phyloP scores from a whole-genome alignment of 2,329 filamentous ascomycete genomes.

The Cladobotryum mycophilum region DNA sequence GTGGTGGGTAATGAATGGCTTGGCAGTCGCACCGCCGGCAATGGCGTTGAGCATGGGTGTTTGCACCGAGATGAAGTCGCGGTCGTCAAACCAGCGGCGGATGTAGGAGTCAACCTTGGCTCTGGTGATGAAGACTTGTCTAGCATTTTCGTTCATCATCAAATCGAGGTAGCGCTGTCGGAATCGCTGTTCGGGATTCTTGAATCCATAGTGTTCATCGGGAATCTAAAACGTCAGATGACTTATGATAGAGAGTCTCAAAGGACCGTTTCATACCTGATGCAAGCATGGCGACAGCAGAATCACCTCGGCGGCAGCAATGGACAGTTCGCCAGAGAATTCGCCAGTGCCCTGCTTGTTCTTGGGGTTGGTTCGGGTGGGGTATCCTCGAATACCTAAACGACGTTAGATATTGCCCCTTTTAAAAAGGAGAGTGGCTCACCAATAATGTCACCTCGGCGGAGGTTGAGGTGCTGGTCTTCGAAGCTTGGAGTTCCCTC shows the following conservation, averaged over 20 bases:
- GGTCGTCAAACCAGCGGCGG: constrained; percentile 78
- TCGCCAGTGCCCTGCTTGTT: constrained; percentile 72
- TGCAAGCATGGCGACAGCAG: constrained; percentile 89
- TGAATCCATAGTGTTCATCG: constrained; percentile 87
- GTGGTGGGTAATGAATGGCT: constrained; percentile 89
- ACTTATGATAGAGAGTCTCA: too few relatives aligned
- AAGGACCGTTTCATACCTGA: constrained; percentile 29
- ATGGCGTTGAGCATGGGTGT: constrained; percentile 97
- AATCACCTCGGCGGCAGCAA: constrained; percentile 81
- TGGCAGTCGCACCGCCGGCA: constrained; percentile 90
- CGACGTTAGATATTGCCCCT: background rate
- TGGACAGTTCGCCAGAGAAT: constrained; percentile 71
- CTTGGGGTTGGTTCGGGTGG: constrained; percentile 72
- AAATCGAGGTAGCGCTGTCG: constrained; percentile 91
- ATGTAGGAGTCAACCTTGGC: constrained; percentile 86
- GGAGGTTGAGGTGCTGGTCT: constrained; percentile 81
- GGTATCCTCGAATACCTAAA: constrained; percentile 23
- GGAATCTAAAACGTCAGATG: constrained; percentile 41
- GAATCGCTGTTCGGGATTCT: constrained; percentile 89
- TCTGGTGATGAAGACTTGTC: constrained; percentile 77
- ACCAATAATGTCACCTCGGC: constrained; percentile 89
- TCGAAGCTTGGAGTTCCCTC: constrained; percentile 65
- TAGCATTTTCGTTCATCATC: constrained; percentile 88
- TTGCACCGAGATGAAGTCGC: constrained; percentile 89
- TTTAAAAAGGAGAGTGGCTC: constrained; percentile 3